Conservation (phyloP, 2,329 filamentous ascomycete genomes). For the Elsinoe perseae region DNA sequence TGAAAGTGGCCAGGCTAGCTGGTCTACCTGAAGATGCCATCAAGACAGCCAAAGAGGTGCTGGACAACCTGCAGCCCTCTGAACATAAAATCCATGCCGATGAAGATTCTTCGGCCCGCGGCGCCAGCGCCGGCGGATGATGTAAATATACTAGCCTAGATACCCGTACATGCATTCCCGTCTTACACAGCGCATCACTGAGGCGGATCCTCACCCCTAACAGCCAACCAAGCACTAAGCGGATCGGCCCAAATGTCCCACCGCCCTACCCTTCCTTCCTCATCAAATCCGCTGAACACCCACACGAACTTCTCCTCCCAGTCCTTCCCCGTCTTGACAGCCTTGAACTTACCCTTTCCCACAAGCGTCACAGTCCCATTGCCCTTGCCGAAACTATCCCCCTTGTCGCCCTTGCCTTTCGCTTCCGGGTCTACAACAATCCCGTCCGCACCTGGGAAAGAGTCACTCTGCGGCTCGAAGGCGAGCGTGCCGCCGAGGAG, state of each 20-base stretch:
- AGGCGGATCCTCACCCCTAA: slow-evolving; percentile 17
- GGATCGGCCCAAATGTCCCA: slow-evolving; percentile 34
- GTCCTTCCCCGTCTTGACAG: slow-evolving; percentile 27
- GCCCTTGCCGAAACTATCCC: slow-evolving; percentile 2
- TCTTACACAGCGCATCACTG: not conserved
- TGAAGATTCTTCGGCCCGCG: not conserved
- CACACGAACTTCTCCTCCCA: slow-evolving; percentile 31
- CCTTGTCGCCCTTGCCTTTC: slow-evolving; percentile 5
- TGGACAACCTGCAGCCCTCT: slow-evolving; percentile 31
- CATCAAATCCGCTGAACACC: slow-evolving; percentile 29
- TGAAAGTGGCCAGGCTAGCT: slow-evolving; percentile 88
- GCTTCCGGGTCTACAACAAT: slow-evolving; percentile 33
- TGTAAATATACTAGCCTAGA: not conserved
- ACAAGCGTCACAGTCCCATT: slow-evolving; percentile 25
- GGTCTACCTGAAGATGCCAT: slow-evolving; percentile 70
- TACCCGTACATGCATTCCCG: not conserved
- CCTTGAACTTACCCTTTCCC: slow-evolving; percentile 26
- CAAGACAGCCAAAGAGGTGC: slow-evolving; percentile 54
- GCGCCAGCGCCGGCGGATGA: not conserved
- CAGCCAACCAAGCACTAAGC: slow-evolving; percentile 30
- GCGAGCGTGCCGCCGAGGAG: slow-evolving; percentile 29
- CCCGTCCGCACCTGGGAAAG: slow-evolving; percentile 29
- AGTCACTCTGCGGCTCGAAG: slow-evolving; percentile 28
- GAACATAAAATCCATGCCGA: not conserved
- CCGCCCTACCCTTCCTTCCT: slow-evolving; percentile 27